Conservation (phyloP, 148 eudicot genomes). For the Camellia sinensis region DNA sequence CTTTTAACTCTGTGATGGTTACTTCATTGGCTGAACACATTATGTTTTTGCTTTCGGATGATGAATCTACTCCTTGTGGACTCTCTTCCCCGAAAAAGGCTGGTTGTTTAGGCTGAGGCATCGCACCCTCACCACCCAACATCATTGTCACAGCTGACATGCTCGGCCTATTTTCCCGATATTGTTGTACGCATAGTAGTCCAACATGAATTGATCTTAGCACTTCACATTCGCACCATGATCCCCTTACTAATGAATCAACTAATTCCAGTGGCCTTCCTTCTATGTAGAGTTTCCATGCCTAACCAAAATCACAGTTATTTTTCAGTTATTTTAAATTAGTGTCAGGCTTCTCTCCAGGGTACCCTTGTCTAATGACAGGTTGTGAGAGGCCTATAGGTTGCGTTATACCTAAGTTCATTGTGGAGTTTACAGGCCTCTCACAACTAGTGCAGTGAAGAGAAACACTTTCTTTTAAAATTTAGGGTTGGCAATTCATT, state of each 20-base stretch:
- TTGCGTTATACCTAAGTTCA: too few relatives aligned
- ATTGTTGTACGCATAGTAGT: conserved; percentile 41
- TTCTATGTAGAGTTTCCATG: conserved; percentile 9
- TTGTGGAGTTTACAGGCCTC: too few relatives aligned
- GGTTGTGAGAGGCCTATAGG: too few relatives aligned
- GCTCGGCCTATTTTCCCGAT: conserved; percentile 37
- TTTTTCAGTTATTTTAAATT: too few relatives aligned
- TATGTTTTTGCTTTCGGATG: neutral
- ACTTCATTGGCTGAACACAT: neutral
- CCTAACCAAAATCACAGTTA: neutral
- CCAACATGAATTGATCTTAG: conserved; percentile 24
- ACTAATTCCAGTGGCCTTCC: conserved; percentile 1
- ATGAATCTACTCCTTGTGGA: neutral
- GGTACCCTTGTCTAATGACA: too few relatives aligned
- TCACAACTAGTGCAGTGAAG: too few relatives aligned
- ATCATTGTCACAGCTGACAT: conserved; percentile 37
- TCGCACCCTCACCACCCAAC: conserved; percentile 20
- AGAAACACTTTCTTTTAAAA: too few relatives aligned
- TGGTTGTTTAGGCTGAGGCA: conserved; percentile 6
- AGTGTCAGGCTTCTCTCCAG: too few relatives aligned
- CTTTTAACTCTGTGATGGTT: too few relatives aligned
- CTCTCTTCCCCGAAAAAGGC: neutral
- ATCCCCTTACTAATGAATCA: neutral
- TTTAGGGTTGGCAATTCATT: neutral
- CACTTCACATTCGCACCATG: neutral